These are phyloP conservation scores for Leccinellum albellum DNA, from an alignment of 768 basidiomycete genomes.

Conservation along the genomic window DNA sequence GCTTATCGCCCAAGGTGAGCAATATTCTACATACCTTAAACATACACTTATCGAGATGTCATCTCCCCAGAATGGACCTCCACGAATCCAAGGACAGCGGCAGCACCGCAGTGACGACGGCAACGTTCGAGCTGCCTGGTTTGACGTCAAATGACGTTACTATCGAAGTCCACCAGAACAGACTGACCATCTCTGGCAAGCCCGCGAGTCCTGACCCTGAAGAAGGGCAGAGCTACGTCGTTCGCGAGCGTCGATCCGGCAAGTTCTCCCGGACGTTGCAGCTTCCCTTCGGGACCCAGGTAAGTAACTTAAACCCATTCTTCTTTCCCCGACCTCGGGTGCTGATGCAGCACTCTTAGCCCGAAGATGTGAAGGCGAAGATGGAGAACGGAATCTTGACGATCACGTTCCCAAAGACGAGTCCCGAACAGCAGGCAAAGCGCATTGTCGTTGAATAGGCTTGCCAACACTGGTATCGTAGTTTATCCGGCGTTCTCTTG, in stretches of 20 bases:
- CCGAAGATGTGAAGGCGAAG: constrained; percentile 42
- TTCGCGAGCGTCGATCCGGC: neutral
- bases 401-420: constrained; percentile 43
- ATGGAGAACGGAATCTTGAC: constrained; percentile 44
- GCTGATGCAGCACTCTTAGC: constrained; percentile 21
- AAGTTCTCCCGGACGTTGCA: neutral
- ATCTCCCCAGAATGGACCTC: constrained; percentile 40
- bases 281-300: neutral
- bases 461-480: too few relatives aligned
- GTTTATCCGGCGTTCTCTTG: neutral
- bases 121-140: constrained; percentile 55
- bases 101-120: constrained; percentile 38
- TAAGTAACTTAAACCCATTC: neutral
- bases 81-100: constrained; percentile 42
- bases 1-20: constrained; percentile 23
- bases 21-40: fast-evolving
- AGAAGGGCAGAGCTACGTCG: constrained; percentile 37
- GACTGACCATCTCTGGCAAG: constrained; percentile 48
- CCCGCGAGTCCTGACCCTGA: constrained; percentile 27
- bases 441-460: constrained; percentile 29
- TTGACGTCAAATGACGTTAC: constrained; percentile 45
- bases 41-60: neutral
- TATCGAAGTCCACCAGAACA: constrained; percentile 46
- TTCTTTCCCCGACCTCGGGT: neutral
- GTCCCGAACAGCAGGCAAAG: constrained; percentile 37